Percentiles rank a stretch among this genome's conserved stretches.
Evolutionary conservation across 805 yeast genomes (phyloP).

Genomic region (Hanseniaspora lindneri): DNA sequence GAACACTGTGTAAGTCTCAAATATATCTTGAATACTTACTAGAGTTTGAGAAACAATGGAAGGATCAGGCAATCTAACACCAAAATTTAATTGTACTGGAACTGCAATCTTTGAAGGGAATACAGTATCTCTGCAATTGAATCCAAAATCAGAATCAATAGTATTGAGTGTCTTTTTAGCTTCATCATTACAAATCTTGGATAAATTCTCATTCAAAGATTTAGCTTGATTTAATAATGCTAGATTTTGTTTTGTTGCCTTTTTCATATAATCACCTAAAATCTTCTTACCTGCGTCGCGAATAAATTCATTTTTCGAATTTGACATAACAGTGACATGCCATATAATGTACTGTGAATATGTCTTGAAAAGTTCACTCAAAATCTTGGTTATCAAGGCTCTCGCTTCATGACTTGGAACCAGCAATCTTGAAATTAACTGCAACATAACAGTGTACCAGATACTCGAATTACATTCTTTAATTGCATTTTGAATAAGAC

Average conservation of each 20-base stretch:
- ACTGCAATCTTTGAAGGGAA: constrained; percentile 50
- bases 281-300: constrained; percentile 34
- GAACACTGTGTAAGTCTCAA: constrained; percentile 56
- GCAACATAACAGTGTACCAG: constrained; percentile 82
- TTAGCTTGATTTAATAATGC: not conserved
- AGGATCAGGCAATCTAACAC: constrained; percentile 45
- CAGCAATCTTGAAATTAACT: constrained; percentile 64
- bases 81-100: constrained; percentile 62
- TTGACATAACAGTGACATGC: constrained; percentile 49
- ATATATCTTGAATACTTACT: constrained; percentile 30
- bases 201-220: constrained; percentile 7
- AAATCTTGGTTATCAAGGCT: constrained; percentile 43
- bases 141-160: constrained; percentile 6
- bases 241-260: constrained; percentile 1
- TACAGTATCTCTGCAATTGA: constrained; percentile 17
- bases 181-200: constrained; percentile 17
- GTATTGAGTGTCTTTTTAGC: constrained; percentile 14
- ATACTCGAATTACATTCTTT: constrained; percentile 39
- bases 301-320: constrained; percentile 35
- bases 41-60: constrained; percentile 19
- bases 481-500: constrained; percentile 36
- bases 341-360: constrained; percentile 84
- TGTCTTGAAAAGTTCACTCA: constrained; percentile 43
- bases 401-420: constrained; percentile 50
- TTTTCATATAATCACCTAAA: constrained; percentile 38